Evolutionary conservation across 2,329 filamentous ascomycete species (phyloP), one percentile per base, ranked within the genome.

Genomic region (Aspergillus vadensis): DNA sequence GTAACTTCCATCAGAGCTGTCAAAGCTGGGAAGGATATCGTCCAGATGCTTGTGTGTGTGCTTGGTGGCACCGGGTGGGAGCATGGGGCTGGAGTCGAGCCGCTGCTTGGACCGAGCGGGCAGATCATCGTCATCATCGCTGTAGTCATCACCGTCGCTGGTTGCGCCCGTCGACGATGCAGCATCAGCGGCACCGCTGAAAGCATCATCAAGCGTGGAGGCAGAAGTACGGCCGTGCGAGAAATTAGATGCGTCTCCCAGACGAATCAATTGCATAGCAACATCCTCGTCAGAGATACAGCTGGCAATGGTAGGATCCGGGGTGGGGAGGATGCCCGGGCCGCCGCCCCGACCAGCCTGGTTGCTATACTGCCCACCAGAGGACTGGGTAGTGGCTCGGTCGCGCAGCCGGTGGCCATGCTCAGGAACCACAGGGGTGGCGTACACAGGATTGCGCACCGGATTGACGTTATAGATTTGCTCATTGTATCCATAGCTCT

Each of bases 201-300:
- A 91, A 1, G 91, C 93, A 76, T 98, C 94, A 71, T 98, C 94
- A 59, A 95, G 82, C 5, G 94, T 97, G 0, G 94, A 97, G 6
- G 92, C 92, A 8, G 94, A 97, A 3, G 92, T 96, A 67, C 94
- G 90, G 57, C 92, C 93, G 70, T 97, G 91, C 1, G 92, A 96
- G 71, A 96, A 90, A 74, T 96, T 96, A 59, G 92, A 95, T 69
- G 93, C 91, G 74, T 97, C 93, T 49, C 95, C 93, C 57, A 99
- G 85, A 68, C 94, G 90, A 88, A 99, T 98, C 71, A 99, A 83
- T 79, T 98, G 95, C 73, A 97, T 89, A 59, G 95, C 95, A 63
- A 98, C 95, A 77, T 99, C 95, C 77, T 99, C 95, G 74, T 99
- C 95, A 14, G 94, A 98, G 76, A 99, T 94, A 76, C 92, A 96